A percentile compares a stretch with the other conserved stretches of the same genome.
phyloP scores from a whole-genome alignment of 345 rosid species.

The Brassica juncea region DNA sequence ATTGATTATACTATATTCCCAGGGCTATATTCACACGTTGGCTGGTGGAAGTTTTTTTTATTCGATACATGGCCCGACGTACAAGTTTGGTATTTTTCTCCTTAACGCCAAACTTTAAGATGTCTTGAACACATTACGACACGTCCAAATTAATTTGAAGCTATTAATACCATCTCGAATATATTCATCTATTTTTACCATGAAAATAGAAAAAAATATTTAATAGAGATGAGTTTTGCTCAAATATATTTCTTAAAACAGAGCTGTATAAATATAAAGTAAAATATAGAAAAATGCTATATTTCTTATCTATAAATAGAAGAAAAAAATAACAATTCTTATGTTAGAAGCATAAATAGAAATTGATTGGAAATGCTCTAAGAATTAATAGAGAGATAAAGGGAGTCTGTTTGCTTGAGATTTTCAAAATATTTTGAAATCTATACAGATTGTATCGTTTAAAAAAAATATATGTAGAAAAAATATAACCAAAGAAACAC shows the following conservation, averaged over 20 bases:
- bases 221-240: no score
- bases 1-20: not conserved
- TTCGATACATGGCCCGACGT: not conserved
- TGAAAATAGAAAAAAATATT: no score
- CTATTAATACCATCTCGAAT: no score
- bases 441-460: not conserved
- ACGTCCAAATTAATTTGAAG: not conserved
- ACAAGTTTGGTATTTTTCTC: not conserved
- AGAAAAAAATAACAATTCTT: no score
- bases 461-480: not conserved
- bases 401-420: not conserved
- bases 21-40: not conserved
- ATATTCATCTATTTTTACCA: no score
- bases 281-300: no score
- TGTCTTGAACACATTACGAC: slow-evolving; percentile 18
- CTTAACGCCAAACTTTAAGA: not conserved
- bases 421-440: not conserved
- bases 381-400: not conserved
- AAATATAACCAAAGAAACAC: not conserved
- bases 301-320: no score
- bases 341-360: no score
- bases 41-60: not conserved
- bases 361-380: no score
- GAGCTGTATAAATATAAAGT: no score
- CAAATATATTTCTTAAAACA: no score